A percentile compares a stretch with the other conserved stretches of the same genome.
These are phyloP conservation scores for Fusarium equiseti DNA, from an alignment of 2,329 filamentous ascomycete species.

Conservation along the genomic window DNA sequence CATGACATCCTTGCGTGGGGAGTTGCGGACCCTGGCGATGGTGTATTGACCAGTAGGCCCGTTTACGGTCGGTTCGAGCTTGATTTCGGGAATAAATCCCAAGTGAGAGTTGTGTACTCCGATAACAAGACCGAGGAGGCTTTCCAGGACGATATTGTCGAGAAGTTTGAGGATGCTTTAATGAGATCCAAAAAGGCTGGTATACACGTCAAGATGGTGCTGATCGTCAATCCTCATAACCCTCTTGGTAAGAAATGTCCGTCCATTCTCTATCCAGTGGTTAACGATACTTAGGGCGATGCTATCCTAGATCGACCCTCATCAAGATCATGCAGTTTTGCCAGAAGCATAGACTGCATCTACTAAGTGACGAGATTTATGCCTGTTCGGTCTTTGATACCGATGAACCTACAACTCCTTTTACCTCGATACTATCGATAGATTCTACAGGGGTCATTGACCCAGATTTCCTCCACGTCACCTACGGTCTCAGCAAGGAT, in stretches of 20 bases:
- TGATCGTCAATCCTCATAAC: conserved; percentile 67
- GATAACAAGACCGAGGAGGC: conserved; percentile 57
- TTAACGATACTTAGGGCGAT: conserved; percentile 50
- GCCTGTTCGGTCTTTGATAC: conserved; percentile 62
- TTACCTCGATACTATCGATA: conserved; percentile 64
- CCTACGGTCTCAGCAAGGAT: conserved; percentile 61
- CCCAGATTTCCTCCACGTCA: conserved; percentile 61
- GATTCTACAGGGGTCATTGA: conserved; percentile 59
- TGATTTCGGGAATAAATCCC: conserved; percentile 60
- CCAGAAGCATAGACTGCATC: conserved; percentile 61
- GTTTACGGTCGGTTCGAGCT: conserved; percentile 63
- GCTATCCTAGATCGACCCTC: conserved; percentile 59
- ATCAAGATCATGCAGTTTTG: conserved; percentile 62
- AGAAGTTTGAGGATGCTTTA: conserved; percentile 59
- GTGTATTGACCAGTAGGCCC: conserved; percentile 55
- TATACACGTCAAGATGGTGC: conserved; percentile 58
- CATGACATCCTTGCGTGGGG: conserved; percentile 57
- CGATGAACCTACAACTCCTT: conserved; percentile 51
- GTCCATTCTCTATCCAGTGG: not conserved
- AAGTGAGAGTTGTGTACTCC: conserved; percentile 59
- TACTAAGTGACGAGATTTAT: conserved; percentile 71
- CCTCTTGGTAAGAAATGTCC: conserved; percentile 57
- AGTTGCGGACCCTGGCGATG: conserved; percentile 55
- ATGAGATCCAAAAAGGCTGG: conserved; percentile 52
- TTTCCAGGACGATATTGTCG: conserved; percentile 59